A percentile compares a stretch with the other conserved stretches of the same genome.
phyloP scores from a whole-genome alignment of 1,284 basidiomycete species.

The Austropuccinia psidii region DNA sequence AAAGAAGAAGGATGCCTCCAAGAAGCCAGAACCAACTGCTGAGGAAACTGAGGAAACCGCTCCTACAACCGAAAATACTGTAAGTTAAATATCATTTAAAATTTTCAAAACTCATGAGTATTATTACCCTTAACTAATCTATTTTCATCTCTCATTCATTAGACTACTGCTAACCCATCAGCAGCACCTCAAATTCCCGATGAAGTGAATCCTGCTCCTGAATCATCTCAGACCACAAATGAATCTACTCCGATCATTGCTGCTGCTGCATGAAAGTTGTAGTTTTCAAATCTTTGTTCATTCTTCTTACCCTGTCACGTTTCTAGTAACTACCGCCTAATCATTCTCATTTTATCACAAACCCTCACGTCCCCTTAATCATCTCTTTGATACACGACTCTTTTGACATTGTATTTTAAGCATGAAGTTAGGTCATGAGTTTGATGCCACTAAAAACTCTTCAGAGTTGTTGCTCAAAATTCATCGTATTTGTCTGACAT shows the following conservation, averaged over 20 bases:
- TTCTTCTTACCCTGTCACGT: too few relatives aligned
- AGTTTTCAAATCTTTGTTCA: too few relatives aligned
- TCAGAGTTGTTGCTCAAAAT: too few relatives aligned
- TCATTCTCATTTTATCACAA: too few relatives aligned
- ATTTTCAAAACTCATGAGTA: not conserved
- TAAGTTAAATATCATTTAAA: too few relatives aligned
- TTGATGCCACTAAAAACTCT: too few relatives aligned
- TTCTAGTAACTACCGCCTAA: too few relatives aligned
- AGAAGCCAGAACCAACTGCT: constrained; percentile 20
- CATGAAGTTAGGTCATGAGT: too few relatives aligned
- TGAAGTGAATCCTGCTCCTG: constrained; percentile 5
- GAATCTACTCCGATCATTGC: constrained; percentile 28
- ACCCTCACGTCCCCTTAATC: too few relatives aligned
- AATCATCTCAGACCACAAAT: not conserved
- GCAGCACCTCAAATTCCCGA: constrained; percentile 14
- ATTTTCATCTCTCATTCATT: not conserved
- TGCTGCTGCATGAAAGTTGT: constrained; percentile 13
- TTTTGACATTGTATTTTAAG: too few relatives aligned
- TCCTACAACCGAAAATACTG: not conserved
- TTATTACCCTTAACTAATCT: not conserved
- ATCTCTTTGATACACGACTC: too few relatives aligned
- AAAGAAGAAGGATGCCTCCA: constrained; percentile 22
- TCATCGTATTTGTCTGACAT: too few relatives aligned
- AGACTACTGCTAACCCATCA: not conserved
- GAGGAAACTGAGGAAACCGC: constrained; percentile 16